phyloP scores from a whole-genome alignment of 345 rosid genomes.

The Carallia pectinifolia region DNA sequence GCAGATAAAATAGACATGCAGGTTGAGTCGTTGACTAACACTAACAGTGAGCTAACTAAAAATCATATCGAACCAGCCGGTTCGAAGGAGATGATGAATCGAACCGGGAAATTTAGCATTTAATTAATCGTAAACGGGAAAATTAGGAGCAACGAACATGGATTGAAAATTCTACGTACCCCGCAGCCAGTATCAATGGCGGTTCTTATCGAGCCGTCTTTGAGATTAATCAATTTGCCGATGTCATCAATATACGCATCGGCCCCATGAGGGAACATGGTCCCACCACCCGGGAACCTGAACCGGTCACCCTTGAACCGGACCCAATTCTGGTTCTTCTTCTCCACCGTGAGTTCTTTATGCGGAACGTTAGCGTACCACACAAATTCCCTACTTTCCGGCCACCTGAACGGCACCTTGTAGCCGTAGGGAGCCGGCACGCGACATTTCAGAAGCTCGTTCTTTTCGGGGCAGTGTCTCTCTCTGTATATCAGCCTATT shows the following conservation, averaged over 20 bases:
- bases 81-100: background rate
- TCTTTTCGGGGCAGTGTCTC: slow-evolving; percentile 66
- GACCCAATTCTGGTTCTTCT: slow-evolving; percentile 89
- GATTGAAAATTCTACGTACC: slow-evolving; percentile 45
- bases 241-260: slow-evolving; percentile 78
- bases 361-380: slow-evolving; percentile 97
- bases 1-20: no score
- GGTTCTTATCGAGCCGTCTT: slow-evolving; percentile 80
- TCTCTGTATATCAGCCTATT: slow-evolving; percentile 64
- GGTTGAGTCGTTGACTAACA: no score
- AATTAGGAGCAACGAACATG: background rate
- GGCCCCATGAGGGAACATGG: slow-evolving; percentile 92
- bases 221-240: slow-evolving; percentile 70
- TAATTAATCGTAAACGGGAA: background rate
- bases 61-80: background rate
- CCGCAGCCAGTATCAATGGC: slow-evolving; percentile 98
- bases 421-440: slow-evolving; percentile 84
- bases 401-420: slow-evolving; percentile 77
- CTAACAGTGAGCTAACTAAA: no score
- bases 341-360: slow-evolving; percentile 79
- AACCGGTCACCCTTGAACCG: slow-evolving; percentile 59
- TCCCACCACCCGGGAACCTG: slow-evolving; percentile 93
- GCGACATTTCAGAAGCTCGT: slow-evolving; percentile 55
- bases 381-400: slow-evolving; percentile 70
- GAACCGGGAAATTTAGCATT: slow-evolving; percentile 4